Evolutionary conservation across 352 stramenopile genomes (phyloP), one percentile per base, ranked within the genome.

Genomic region (Phytophthora sansomeana): DNA sequence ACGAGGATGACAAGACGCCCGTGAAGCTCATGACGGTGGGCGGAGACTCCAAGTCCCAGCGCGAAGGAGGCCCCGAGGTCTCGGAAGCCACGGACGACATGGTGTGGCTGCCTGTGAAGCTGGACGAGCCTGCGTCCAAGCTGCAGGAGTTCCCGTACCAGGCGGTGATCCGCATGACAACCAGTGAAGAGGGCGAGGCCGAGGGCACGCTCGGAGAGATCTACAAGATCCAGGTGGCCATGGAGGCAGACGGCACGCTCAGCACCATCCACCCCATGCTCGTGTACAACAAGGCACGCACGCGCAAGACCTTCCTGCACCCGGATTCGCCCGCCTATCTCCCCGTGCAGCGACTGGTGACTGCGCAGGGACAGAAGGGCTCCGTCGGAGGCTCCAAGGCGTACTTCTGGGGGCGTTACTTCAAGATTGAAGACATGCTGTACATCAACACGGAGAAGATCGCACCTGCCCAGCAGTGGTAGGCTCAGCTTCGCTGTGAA

Each of bases 141-240:
- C 69, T 92, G 55, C 66, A 78, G 60, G 65, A 93, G 65, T 91
- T 89, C 58, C 86, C 85, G 36, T 92, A 96, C 74, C 80, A 93
- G 66, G 88, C 88, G 10, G 85, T 95, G 49, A 96, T 96, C 44
- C 86, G 85, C 44, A 94, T 95, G 88, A 95, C 81, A 24, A 87
- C 73, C 38, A 87, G 60, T 43, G 83, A 91, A 36, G 77, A 91
- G 21, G 85, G 82, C 44, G 83, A 91, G 9, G 80, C 82, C 26
- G 65, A 86, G n/a, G 86, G 85, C 19, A 82, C 79, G 9, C 75
- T 93, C 46, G 87, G 87, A 28, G 88, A 96, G 75, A 93, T 96
- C 77, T 96, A 96, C 78, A 96, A 96, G 78, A 94, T 96, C 70
- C 88, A 96, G 44, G 87, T 95, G 54, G 88, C 88, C 13, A 74